phyloP scores from a whole-genome alignment of 1,139 yeast genomes.

The Candida sp. region DNA sequence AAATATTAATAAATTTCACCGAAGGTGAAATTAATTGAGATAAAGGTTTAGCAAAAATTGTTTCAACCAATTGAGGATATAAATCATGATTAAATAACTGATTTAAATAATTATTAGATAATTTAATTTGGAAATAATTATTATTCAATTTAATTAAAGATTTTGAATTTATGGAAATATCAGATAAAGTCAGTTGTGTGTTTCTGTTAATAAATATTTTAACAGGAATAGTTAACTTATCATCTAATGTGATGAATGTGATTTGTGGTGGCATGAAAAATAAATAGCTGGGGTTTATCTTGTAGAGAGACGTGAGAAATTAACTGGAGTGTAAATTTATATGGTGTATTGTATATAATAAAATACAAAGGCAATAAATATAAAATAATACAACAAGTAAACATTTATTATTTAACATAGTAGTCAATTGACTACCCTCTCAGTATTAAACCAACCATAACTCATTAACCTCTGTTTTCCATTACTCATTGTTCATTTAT shows the following conservation, averaged over 20 bases:
- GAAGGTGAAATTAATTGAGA: constrained; percentile 2
- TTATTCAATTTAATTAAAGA: constrained; percentile 12
- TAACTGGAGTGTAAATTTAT: too few species aligned
- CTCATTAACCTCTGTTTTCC: too few species aligned
- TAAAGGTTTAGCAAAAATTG: constrained; percentile 5
- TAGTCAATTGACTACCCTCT: too few species aligned
- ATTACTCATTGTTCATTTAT: too few species aligned
- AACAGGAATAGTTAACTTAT: constrained; percentile 9
- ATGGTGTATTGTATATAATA: too few species aligned
- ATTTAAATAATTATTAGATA: constrained; percentile 12
- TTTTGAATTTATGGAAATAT: constrained; percentile 12
- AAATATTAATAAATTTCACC: constrained; percentile 1
- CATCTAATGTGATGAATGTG: constrained; percentile 10
- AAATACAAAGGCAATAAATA: too few species aligned
- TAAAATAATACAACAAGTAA: too few species aligned
- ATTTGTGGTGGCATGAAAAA: constrained; percentile 8
- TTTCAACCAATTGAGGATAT: constrained; percentile 5
- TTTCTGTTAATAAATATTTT: constrained; percentile 13
- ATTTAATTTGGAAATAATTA: constrained; percentile 10
- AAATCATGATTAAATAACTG: constrained; percentile 9
- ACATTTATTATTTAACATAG: too few species aligned
- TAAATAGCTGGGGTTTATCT: too few species aligned
- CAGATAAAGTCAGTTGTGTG: constrained; percentile 7
- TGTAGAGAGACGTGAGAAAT: too few species aligned
- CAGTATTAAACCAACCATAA: too few species aligned